Evolutionary conservation across 768 basidiomycete species (phyloP).

Genomic region (Naganishia antarctica): DNA sequence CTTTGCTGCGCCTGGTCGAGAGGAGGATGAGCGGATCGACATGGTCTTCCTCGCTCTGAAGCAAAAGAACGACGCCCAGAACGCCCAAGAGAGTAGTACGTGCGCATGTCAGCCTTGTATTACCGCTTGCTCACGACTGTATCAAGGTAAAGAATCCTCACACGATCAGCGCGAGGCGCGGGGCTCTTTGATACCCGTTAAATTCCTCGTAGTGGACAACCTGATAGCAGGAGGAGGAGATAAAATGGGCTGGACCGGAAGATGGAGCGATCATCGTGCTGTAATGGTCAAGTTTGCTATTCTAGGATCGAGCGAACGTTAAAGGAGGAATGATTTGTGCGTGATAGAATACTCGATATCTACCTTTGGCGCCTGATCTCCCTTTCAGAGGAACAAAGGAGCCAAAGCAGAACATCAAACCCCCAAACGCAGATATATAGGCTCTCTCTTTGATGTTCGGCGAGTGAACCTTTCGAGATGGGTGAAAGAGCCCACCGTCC

Average conservation of each 20-base stretch:
- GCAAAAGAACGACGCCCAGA: not conserved
- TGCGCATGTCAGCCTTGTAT: not conserved
- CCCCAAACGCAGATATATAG: too few relatives aligned
- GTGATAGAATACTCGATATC: too few relatives aligned
- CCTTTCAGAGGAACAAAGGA: too few relatives aligned
- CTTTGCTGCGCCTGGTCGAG: conserved; percentile 9
- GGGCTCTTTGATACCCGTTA: conserved; percentile 3
- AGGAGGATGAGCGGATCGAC: conserved; percentile 25
- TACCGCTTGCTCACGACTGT: not conserved
- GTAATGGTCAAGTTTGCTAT: conserved; percentile 21
- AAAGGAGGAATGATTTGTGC: too few relatives aligned
- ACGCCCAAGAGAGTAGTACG: not conserved
- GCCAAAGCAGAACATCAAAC: too few relatives aligned
- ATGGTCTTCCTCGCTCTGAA: conserved; percentile 13
- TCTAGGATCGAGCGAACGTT: not conserved
- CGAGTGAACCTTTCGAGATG: too few relatives aligned
- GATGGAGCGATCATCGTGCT: conserved; percentile 28
- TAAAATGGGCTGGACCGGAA: conserved; percentile 22
- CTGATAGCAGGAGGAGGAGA: conserved; percentile 23
- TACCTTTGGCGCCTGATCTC: too few relatives aligned
- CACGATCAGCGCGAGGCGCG: not conserved
- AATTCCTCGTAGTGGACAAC: conserved; percentile 25
- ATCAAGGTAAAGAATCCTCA: not conserved
- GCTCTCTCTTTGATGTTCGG: too few relatives aligned
- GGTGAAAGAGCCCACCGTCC: too few relatives aligned